Base-by-base conservation (phyloP, 768 basidiomycete species). In the Cubamyces sp. region DNA sequence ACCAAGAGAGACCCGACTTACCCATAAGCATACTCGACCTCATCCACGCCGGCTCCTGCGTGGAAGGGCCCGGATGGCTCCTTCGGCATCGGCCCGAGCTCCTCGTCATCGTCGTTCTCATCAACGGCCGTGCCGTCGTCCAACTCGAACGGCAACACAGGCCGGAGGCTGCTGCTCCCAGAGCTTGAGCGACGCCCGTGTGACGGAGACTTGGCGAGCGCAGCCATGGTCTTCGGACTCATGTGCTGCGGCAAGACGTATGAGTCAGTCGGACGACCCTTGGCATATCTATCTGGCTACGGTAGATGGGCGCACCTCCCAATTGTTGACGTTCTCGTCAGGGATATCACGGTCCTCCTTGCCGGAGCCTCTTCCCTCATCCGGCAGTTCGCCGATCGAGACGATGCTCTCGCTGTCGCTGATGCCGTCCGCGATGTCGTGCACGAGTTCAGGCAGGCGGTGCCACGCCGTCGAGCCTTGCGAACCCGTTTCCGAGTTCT, bases 401-500 rank as follows among this genome's bases (percentile, higher is more conserved):
- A 83, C 93, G 21, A 96, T 91, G 69, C 93, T 97, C 76, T 98
- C 97, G 67, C 88, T 92, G 73, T 98, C 96, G 71, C 92, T 94
- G 64, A 97, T 94, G 21, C 87, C 86, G 69, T 97, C 95, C 30
- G 88, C 86, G 66, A 94, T 88, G 64, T 89, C 88, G 28, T 87
- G 81, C 28, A 88, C 88, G 69, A 94, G 87, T 63, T 87, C 82
- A 1, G 91, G 92, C 40, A 98, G 79, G 37, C 91, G 82, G 64
- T 87, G 84, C 96, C 96, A 96, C 15, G 95, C 93, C 23, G 85
- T 87, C 47, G 71, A 63, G 21, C 64, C 73, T 52, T 75, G 74
- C 2, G 73, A 71, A 45, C 82, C 76, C 2, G 74, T 70, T 45
- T 68, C 69, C 34, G 70, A 65, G 57, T 82, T 79, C 49, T 85